These are phyloP conservation scores for Acidiella bohemica DNA, from an alignment of 495 filamentous ascomycete species.

Conservation along the genomic window DNA sequence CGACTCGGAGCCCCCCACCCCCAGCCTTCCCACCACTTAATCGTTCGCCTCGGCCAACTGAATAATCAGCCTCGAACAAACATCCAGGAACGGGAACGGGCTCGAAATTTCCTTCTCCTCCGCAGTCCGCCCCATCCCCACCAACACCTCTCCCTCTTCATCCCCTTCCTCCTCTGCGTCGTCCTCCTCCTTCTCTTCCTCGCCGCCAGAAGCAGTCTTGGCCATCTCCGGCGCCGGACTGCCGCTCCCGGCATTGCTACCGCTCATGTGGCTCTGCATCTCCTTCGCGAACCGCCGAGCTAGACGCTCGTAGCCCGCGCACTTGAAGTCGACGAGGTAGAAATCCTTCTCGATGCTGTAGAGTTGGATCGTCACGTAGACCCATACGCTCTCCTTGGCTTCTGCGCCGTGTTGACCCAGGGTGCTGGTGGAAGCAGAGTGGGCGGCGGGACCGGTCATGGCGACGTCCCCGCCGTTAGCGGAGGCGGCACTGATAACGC, in stretches of 20 bases:
- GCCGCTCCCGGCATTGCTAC: too few species aligned
- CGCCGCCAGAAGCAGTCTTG: constrained; percentile 4
- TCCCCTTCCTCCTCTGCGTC: constrained; percentile 22
- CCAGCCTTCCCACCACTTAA: constrained; percentile 1
- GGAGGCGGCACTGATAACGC: constrained; percentile 28
- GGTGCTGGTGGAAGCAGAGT: background rate
- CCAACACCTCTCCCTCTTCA: constrained; percentile 26
- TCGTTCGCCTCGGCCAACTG: constrained; percentile 53
- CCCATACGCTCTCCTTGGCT: constrained; percentile 45
- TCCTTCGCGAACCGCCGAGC: constrained; percentile 28
- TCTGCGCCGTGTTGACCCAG: background rate
- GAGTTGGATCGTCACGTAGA: constrained; percentile 91
- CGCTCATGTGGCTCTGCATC: too few species aligned
- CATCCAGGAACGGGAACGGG: constrained; percentile 67
- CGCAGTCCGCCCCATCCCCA: constrained; percentile 23
- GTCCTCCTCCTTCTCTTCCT: constrained; percentile 21
- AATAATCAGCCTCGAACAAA: constrained; percentile 59
- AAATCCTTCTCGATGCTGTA: constrained; percentile 89
- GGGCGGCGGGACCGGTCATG: constrained; percentile 3
- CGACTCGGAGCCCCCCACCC: too few species aligned
- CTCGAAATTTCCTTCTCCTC: constrained; percentile 63
- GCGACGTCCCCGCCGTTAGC: constrained; percentile 29
- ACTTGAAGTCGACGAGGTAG: constrained; percentile 97
- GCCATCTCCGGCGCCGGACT: constrained; percentile 1
- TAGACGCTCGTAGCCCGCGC: constrained; percentile 88